These are phyloP conservation scores for Penicillium sp. DNA, from an alignment of 2,329 filamentous ascomycete species.

Conservation along the genomic window DNA sequence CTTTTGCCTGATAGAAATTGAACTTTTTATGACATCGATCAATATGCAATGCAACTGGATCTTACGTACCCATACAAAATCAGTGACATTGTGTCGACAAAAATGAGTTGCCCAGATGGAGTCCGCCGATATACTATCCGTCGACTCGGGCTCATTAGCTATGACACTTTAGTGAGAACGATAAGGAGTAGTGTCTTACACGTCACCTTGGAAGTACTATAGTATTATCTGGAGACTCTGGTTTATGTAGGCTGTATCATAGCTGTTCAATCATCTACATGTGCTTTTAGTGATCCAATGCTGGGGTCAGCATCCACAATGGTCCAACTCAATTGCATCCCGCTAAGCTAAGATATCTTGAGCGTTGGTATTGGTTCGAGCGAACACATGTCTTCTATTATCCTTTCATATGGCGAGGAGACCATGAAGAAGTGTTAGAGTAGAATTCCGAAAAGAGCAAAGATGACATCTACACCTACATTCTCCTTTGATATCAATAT, in stretches of 20 bases:
- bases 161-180: neutral
- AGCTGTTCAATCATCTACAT: neutral
- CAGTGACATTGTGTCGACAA: neutral
- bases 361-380: too few relatives aligned
- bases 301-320: neutral
- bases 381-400: too few relatives aligned
- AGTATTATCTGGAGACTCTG: neutral
- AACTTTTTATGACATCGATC: neutral
- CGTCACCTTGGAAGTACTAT: neutral
- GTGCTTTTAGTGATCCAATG: neutral
- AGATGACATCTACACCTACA: too few relatives aligned
- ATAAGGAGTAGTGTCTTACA: neutral
- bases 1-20: constrained; percentile 44
- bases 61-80: neutral
- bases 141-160: neutral
- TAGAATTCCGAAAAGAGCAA: too few relatives aligned
- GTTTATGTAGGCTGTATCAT: neutral
- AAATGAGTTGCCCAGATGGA: neutral
- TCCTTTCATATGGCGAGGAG: too few relatives aligned
- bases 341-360: too few relatives aligned
- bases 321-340: too few relatives aligned
- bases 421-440: too few relatives aligned
- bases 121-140: neutral
- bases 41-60: neutral
- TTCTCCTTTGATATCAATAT: too few relatives aligned